phyloP scores from a whole-genome alignment of 768 basidiomycete species.

The Lentinula edodes region DNA sequence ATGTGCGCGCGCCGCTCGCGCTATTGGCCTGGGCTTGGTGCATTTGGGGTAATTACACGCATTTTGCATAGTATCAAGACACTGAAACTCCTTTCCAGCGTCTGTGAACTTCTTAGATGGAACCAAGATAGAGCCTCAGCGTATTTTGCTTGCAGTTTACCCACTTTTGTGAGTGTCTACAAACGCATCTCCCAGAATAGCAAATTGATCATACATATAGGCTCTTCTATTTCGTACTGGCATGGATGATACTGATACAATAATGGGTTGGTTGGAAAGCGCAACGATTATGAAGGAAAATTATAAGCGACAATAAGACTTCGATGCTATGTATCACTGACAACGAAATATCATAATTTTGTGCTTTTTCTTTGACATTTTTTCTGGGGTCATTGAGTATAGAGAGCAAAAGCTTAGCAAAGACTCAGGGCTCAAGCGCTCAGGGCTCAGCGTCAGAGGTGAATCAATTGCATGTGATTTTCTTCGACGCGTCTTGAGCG shows the following conservation, averaged over 20 bases:
- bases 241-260: conserved; percentile 97
- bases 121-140: conserved; percentile 86
- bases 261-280: conserved; percentile 23
- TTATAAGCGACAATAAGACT: background rate
- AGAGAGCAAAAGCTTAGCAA: too few species aligned
- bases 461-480: background rate
- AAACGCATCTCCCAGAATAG: background rate
- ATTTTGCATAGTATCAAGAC: background rate
- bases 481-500: background rate
- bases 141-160: conserved; percentile 90
- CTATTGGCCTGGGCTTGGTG: conserved; percentile 91
- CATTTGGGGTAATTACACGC: conserved; percentile 78
- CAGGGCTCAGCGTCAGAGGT: background rate
- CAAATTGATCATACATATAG: conserved; percentile 27
- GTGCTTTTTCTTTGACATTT: background rate
- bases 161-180: conserved; percentile 73
- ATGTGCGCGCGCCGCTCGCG: conserved; percentile 82
- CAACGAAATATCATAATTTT: background rate
- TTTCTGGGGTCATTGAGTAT: too few species aligned
- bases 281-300: background rate
- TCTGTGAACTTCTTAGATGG: conserved; percentile 95
- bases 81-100: conserved; percentile 38
- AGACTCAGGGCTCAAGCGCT: background rate
- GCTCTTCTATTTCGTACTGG: conserved; percentile 89
- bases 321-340: background rate